Evolutionary conservation across 2,329 filamentous ascomycete species (phyloP), one percentile per base, ranked within the genome.

Genomic region (Tolypocladium guangdongense): DNA sequence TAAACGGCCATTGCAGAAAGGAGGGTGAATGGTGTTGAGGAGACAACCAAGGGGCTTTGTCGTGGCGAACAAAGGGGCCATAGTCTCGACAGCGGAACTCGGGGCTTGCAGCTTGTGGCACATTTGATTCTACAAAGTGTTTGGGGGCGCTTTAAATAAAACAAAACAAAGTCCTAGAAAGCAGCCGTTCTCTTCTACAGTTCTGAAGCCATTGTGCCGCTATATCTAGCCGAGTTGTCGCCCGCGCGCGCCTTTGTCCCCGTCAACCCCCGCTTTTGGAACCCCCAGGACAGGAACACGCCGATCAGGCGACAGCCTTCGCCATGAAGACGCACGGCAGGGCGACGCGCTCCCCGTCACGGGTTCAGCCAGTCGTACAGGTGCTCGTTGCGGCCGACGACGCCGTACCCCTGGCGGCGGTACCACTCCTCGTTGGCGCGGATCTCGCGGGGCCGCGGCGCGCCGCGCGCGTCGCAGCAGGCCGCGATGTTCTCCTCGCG

Each of bases 371-470:
- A 61, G 18, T 36, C 33, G 53, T 63, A 65, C 8, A 53, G 55
- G 10, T 54, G 54, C 7, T 59, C 53, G 12, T 55, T 48, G 18
- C 33, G 37, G 11, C 38, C 54, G 48, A 63, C 52, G 7, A 57
- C 37, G 35, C 52, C 39, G 41, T 68, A 69, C 0, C 62, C 64
- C 55, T 65, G 64, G 20, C 58, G 50, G 27, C 43, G 27, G 53
- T 67, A 69, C 67, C 66, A 68, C 32, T 63, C 63, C 55, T 67
- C 55, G 48, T 62, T 68, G 5, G 59, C 57, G 16, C 52, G 53
- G 2, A 60, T 62, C 55, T 65, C 63, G 37, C 52, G 54, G 18
- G 68, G 65, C 14, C 55, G 54, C 38, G 60, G 58, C 35, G 62
- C 47, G 16, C 65, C 63, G 20, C 57, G 55, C 12, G 64, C 57